A percentile compares a stretch with the other conserved stretches of the same genome.
Conservation (phyloP, 352 stramenopile genomes). For the Globisporangium radiosum region DNA sequence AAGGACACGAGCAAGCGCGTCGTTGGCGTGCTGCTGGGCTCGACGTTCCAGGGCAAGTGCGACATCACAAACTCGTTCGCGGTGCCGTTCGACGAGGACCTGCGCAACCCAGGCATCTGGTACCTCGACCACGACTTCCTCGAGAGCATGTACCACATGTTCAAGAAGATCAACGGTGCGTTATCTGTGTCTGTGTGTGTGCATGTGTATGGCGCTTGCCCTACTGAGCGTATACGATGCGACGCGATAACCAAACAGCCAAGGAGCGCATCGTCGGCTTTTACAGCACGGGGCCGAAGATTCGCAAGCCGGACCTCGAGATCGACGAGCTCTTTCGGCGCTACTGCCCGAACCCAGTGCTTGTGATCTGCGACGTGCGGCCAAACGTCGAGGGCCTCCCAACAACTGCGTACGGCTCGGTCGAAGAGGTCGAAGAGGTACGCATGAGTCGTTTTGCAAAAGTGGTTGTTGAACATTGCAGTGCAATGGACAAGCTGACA, state of each 20-base stretch:
- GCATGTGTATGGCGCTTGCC: background rate
- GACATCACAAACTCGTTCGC: constrained; percentile 93
- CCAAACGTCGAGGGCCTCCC: constrained; percentile 94
- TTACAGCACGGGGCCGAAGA: constrained; percentile 97
- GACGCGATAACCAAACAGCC: constrained; percentile 25
- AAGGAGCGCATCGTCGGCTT: constrained; percentile 99
- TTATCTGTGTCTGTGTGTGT: constrained; percentile 9
- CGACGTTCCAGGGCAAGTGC: constrained; percentile 91
- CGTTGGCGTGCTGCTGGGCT: constrained; percentile 97
- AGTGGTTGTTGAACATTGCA: too few relatives aligned
- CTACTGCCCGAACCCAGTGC: constrained; percentile 94
- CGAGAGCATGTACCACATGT: constrained; percentile 97
- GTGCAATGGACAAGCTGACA: too few relatives aligned
- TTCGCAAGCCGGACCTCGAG: constrained; percentile 91
- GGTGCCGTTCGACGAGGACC: constrained; percentile 98
- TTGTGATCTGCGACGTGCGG: constrained; percentile 99
- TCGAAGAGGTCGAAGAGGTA: constrained; percentile 94
- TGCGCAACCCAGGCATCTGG: constrained; percentile 96
- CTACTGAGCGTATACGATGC: background rate
- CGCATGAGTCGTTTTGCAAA: constrained; percentile 2
- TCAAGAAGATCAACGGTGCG: constrained; percentile 91
- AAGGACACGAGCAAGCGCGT: constrained; percentile 98
- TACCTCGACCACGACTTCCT: constrained; percentile 99
- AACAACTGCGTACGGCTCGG: constrained; percentile 95
- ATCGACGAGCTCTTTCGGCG: constrained; percentile 94